Percentiles rank a stretch among this genome's conserved stretches.
Evolutionary conservation across 768 basidiomycete genomes (phyloP).

Genomic region (Russula ochroleuca): DNA sequence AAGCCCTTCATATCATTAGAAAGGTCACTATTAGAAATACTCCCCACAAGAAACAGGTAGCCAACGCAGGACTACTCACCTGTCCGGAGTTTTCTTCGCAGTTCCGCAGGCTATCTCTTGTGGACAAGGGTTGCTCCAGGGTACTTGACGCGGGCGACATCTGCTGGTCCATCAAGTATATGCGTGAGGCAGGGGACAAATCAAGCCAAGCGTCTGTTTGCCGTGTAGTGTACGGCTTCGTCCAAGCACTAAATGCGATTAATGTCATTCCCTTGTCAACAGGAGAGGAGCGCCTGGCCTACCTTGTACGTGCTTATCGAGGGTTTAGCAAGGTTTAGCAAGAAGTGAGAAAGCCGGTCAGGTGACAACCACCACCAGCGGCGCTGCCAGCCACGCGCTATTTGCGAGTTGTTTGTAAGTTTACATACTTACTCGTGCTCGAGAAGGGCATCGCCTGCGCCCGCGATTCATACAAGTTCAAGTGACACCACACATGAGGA

Average conservation of each 20-base stretch:
- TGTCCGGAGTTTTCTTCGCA: not conserved
- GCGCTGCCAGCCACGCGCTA: slow-evolving; percentile 4
- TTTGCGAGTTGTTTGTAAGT: slow-evolving; percentile 19
- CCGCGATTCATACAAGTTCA: not conserved
- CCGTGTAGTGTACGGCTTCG: not conserved
- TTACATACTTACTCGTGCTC: not conserved
- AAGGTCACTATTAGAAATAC: not conserved
- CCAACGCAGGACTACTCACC: not conserved
- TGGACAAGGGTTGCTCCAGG: not conserved
- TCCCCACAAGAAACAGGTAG: not conserved
- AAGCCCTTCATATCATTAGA: not conserved
- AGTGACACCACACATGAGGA: not conserved
- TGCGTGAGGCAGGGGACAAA: slow-evolving; percentile 2
- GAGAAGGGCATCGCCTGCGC: too few relatives aligned
- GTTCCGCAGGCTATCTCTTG: not conserved
- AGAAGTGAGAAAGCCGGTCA: not conserved
- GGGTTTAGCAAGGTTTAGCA: not conserved
- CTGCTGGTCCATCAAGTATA: slow-evolving; percentile 9
- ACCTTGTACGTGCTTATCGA: not conserved
- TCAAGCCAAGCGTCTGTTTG: not conserved
- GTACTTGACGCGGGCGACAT: slow-evolving; percentile 2
- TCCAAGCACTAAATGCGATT: not conserved
- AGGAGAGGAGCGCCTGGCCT: not conserved
- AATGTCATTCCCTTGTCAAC: not conserved
- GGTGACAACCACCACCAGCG: not conserved